These are phyloP conservation scores for Colletotrichum lupini DNA, from an alignment of 2,329 filamentous ascomycete species.

Conservation along the genomic window DNA sequence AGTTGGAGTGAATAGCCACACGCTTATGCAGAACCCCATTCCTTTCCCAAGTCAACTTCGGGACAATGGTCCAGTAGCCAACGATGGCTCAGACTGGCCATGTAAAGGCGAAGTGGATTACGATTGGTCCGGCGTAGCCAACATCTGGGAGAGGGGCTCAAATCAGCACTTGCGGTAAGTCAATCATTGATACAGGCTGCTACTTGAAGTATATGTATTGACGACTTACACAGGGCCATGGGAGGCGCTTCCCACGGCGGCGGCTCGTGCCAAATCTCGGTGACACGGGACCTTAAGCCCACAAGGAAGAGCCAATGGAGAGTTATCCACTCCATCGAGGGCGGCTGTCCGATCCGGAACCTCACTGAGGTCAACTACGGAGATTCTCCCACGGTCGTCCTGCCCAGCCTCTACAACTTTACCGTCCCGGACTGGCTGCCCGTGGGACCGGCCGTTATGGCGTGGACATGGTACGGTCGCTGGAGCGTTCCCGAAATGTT, in stretches of 20 bases:
- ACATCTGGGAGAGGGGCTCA: not conserved
- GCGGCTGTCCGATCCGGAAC: conserved; percentile 3
- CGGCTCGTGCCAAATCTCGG: not conserved
- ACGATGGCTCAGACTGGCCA: conserved; percentile 6
- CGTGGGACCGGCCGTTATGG: conserved; percentile 11
- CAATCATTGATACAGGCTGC: not conserved
- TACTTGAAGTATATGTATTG: not conserved
- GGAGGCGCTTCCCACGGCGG: not conserved
- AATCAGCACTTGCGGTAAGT: not conserved
- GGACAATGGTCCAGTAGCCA: not conserved
- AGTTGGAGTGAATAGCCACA: not conserved
- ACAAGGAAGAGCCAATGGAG: not conserved
- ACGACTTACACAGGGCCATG: not conserved
- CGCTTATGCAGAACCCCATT: not conserved
- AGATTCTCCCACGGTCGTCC: not conserved
- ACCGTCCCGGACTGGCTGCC: not conserved
- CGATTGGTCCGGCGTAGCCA: not conserved
- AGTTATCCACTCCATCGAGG: conserved; percentile 6
- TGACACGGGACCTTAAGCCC: conserved; percentile 3
- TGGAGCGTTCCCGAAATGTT: conserved; percentile 11
- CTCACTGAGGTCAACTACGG: not conserved
- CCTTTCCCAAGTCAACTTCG: conserved; percentile 10
- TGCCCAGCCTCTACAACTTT: not conserved
- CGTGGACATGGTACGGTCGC: conserved; percentile 10
- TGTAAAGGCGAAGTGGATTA: not conserved